Evolutionary conservation across 75 land plant species (phyloP).

Genomic region (Picea sitchensis): DNA sequence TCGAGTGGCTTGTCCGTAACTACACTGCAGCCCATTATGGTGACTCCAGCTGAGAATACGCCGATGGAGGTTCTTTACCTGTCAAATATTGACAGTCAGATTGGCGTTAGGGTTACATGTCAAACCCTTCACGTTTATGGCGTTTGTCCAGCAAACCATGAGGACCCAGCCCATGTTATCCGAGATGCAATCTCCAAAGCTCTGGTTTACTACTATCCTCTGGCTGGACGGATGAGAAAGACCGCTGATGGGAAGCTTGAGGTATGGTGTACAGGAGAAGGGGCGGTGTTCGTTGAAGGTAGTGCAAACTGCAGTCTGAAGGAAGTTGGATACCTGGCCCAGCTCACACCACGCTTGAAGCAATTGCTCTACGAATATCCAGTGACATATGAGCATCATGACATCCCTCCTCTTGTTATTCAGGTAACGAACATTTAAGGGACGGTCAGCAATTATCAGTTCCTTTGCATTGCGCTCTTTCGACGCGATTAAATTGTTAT

Average conservation of each 20-base stretch:
- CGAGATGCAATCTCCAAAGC: conserved; percentile 55
- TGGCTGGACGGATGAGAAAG: conserved; percentile 77
- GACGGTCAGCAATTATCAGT: no score
- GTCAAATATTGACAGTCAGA: conserved; percentile 68
- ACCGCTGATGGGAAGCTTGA: conserved; percentile 67
- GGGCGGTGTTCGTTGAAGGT: conserved; percentile 85
- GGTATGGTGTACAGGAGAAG: conserved; percentile 67
- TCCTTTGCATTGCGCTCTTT: no score
- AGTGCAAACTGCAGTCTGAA: conserved; percentile 49
- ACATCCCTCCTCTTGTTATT: conserved; percentile 68
- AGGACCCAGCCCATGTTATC: conserved; percentile 43
- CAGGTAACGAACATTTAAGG: conserved; percentile 43
- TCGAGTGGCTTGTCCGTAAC: conserved; percentile 4
- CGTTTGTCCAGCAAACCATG: conserved; percentile 26
- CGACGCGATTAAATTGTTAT: no score
- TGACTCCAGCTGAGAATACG: conserved; percentile 54
- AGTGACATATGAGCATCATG: conserved; percentile 56
- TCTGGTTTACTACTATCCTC: conserved; percentile 68
- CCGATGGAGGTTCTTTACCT: conserved; percentile 67
- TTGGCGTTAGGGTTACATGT: conserved; percentile 55
- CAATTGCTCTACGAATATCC: conserved; percentile 79
- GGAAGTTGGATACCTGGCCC: conserved; percentile 64
- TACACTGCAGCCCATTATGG: conserved; percentile 42
- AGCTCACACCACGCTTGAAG: conserved; percentile 58
- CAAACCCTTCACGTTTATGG: conserved; percentile 43